Base-by-base conservation (phyloP, 2,329 filamentous ascomycete species). In the Colletotrichum godetiae region DNA sequence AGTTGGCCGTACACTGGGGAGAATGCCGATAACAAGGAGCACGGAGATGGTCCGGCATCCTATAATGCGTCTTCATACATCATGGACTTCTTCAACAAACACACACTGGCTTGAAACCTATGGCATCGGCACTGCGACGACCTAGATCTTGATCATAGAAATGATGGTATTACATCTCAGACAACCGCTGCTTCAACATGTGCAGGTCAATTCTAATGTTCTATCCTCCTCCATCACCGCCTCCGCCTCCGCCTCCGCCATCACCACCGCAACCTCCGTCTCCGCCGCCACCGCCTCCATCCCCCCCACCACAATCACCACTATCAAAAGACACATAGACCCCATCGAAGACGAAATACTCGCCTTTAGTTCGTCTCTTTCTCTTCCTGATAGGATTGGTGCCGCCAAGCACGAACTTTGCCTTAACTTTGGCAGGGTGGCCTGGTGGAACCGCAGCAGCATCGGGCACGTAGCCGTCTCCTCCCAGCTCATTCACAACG, bases 31-130 rank as follows among this genome's bases (percentile, higher is more conserved):
- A 77, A 77, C n/a, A 57, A 69, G 42, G 53, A 24, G 13, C 67
- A 65, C 10, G 74, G 69, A 5, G 75, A 72, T 19, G 67, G 65
- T 22, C 75, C 75, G 52, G 76, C 76, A 27, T 73, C 71, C 1
- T 77, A 75, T 59, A 74, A 76, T 53, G 74, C 76, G 1, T 75
- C 76, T n/a, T 53, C 64, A 19, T 42, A 74, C 35, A 76, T 76
- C 13, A 42, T 75, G 35, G 59, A 75, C 1, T 77, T 76, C 64
- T 75, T 76, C 27, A 49, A 19, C 42, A 49, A 49, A 49, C 42
- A 49, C 19, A 49, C 19, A 1, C 42, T 49, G 42, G 42, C 42
- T n/a, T 49, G 12, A 15, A 3, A n/a, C 7, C 8, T n/a, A 49
- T 3, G 10, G 7, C 8, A 15, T 19, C 13, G 3, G 8, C 19